These are phyloP conservation scores for Xylaria intraflava DNA, from an alignment of 495 filamentous ascomycete species.

Conservation along the genomic window DNA sequence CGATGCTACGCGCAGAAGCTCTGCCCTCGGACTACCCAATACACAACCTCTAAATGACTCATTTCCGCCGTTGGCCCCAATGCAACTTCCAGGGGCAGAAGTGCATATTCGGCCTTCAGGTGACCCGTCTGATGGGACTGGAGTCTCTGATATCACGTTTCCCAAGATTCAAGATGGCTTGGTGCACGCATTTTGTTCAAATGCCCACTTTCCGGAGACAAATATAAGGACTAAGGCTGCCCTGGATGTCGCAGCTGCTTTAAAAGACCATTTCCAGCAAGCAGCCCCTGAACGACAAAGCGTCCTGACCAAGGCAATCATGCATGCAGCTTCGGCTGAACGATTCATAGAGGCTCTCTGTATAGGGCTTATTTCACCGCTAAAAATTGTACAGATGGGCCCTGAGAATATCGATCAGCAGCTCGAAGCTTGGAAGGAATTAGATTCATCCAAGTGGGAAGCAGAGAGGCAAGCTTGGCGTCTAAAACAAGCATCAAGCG, in stretches of 20 bases:
- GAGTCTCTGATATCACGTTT: not conserved
- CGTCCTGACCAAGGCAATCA: conserved; percentile 1
- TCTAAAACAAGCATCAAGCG: not conserved
- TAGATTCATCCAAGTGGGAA: conserved; percentile 7
- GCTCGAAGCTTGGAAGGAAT: not conserved
- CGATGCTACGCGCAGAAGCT: not conserved
- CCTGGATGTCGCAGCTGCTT: not conserved
- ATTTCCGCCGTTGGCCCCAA: not conserved
- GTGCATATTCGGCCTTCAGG: conserved; percentile 3
- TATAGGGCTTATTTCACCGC: conserved; percentile 6
- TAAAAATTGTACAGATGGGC: conserved; percentile 7
- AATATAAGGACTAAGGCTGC: not conserved
- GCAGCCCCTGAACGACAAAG: not conserved
- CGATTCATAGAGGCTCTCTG: conserved; percentile 18
- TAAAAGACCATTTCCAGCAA: conserved; percentile 1
- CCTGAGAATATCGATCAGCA: conserved; percentile 5
- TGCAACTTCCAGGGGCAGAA: conserved; percentile 6
- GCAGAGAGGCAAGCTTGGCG: not conserved
- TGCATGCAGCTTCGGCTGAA: not conserved
- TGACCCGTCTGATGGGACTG: not conserved
- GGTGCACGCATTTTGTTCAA: not conserved
- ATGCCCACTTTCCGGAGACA: not conserved
- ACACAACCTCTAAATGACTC: not conserved
- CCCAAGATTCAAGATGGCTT: conserved; percentile 7
- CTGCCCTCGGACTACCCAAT: not conserved